A percentile compares a stretch with the other conserved stretches of the same genome.
phyloP scores from a whole-genome alignment of 2,329 filamentous ascomycete species.

The Arthrobotrys entomopaga region DNA sequence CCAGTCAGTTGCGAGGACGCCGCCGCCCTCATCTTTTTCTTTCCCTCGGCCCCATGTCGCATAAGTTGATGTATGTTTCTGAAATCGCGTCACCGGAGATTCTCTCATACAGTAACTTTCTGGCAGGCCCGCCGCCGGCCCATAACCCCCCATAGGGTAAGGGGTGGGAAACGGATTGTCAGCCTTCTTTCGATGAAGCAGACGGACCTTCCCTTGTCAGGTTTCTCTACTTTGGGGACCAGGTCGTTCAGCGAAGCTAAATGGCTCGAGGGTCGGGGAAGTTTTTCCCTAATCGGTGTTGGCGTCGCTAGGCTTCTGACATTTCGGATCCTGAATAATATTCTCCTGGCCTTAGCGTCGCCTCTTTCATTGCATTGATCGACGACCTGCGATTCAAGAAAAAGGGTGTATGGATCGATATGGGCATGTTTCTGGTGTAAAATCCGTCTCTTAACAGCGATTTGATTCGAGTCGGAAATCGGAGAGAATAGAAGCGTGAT shows the following conservation, averaged over 20 bases:
- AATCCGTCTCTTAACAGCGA: constrained; percentile 15
- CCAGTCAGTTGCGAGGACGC: constrained; percentile 24
- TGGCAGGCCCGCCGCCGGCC: constrained; percentile 24
- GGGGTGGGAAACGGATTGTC: constrained; percentile 29
- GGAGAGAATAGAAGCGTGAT: too few relatives aligned
- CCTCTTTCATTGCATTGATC: constrained; percentile 21
- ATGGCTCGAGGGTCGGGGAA: constrained; percentile 22
- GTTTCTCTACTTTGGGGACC: constrained; percentile 8
- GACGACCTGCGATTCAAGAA: constrained; percentile 2
- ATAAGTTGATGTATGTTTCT: constrained; percentile 42
- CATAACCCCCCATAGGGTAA: constrained; percentile 8
- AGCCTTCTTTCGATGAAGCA: constrained; percentile 49
- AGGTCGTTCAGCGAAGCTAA: constrained; percentile 5
- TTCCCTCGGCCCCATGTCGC: constrained; percentile 43
- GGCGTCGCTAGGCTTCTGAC: constrained; percentile 35
- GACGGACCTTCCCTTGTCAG: constrained; percentile 48
- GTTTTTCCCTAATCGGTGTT: constrained; percentile 32
- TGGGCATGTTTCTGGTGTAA: constrained; percentile 1
- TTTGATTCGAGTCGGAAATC: too few relatives aligned
- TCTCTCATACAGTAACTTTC: constrained; percentile 36
- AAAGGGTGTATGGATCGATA: background rate
- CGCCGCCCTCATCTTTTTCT: background rate
- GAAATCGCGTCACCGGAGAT: constrained; percentile 53
- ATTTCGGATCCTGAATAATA: constrained; percentile 43
- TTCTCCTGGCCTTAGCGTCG: constrained; percentile 12